Percentiles rank a stretch among this genome's conserved stretches.
phyloP scores from a whole-genome alignment of 2,329 filamentous ascomycete species.

The Cercospora janseana region DNA sequence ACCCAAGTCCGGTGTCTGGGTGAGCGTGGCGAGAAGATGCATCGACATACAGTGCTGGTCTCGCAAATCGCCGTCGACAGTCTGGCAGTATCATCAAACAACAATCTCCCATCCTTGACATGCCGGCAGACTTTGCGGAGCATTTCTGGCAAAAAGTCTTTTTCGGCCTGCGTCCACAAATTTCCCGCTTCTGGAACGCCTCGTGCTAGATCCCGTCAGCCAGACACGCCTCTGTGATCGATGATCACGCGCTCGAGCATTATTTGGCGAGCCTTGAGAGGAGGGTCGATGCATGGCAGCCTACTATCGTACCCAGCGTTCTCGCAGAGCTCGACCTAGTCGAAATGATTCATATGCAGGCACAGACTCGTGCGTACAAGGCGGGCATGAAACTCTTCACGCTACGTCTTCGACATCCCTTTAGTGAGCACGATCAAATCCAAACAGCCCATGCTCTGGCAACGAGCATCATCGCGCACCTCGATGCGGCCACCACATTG shows the following conservation, averaged over 20 bases:
- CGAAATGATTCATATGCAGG: not conserved
- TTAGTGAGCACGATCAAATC: constrained; percentile 8
- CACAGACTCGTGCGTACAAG: constrained; percentile 7
- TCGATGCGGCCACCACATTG: constrained; percentile 2
- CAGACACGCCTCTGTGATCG: not conserved
- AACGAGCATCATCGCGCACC: constrained; percentile 6
- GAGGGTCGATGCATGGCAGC: not conserved
- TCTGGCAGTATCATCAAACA: constrained; percentile 7
- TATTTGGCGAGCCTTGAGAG: not conserved
- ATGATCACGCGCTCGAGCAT: not conserved
- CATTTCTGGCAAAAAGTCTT: not conserved
- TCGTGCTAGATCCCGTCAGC: not conserved
- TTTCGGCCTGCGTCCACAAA: not conserved
- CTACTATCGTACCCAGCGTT: not conserved
- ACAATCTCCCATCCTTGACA: constrained; percentile 5
- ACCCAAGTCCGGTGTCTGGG: constrained; percentile 3
- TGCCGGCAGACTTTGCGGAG: not conserved
- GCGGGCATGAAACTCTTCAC: constrained; percentile 1
- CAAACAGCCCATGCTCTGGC: not conserved
- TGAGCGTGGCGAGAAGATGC: not conserved
- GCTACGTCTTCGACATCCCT: constrained; percentile 9
- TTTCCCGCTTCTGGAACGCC: not conserved
- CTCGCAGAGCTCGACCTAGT: not conserved
- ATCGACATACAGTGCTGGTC: constrained; percentile 4
- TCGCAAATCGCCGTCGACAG: constrained; percentile 9